Evolutionary conservation across 2,329 filamentous ascomycete species (phyloP), one percentile per base, ranked within the genome.

Genomic region (Diaporthe ampelina): DNA sequence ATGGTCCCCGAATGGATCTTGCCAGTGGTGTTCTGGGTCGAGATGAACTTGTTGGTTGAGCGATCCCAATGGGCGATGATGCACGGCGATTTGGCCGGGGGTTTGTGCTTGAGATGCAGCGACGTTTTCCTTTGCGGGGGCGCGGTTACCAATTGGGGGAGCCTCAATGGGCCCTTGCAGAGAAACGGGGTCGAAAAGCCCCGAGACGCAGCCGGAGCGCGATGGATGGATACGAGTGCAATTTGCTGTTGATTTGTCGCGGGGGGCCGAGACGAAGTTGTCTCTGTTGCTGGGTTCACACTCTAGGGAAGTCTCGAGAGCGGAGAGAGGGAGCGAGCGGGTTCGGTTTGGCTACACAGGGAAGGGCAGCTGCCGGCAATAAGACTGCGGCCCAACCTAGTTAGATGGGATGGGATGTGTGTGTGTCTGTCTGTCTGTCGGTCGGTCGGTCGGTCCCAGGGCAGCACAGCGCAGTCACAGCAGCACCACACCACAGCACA

Each of bases 361-460:
- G 40, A 24, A 54, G 48, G 48, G 63, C 48, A 54, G 32, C n/a
- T 54, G 63, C 45, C 63, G 63, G 63, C 63, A 68, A 68, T 68
- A 54, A 68, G 63, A 68, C 45, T 52, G 63, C 63, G 63, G 63
- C 63, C 63, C 63, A 54, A 68, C 63, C 13, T 48, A 68, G 63
- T 68, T 68, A 68, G 63, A 37, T 26, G 48, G 48, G 48, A 37
- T 48, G n/a, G n/a, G n/a, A n/a, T n/a, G n/a, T n/a, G 52, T 43
- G 40, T 29, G 29, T 29, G 29, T 29, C 29, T 3, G 29, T 32
- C 4, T 5, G 29, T 32, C 29, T 5, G 29, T 32, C 29, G 29
- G 29, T 32, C 29, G 29, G 29, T 32, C 29, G 29, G 29, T 19
- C 40, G 40, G 37, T 5, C 40, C 4, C 63, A 68, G 48, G 29